Evolutionary conservation across 495 filamentous ascomycete species (phyloP), one percentile per base, ranked within the genome.

Genomic region (Aspergillus avenaceus): DNA sequence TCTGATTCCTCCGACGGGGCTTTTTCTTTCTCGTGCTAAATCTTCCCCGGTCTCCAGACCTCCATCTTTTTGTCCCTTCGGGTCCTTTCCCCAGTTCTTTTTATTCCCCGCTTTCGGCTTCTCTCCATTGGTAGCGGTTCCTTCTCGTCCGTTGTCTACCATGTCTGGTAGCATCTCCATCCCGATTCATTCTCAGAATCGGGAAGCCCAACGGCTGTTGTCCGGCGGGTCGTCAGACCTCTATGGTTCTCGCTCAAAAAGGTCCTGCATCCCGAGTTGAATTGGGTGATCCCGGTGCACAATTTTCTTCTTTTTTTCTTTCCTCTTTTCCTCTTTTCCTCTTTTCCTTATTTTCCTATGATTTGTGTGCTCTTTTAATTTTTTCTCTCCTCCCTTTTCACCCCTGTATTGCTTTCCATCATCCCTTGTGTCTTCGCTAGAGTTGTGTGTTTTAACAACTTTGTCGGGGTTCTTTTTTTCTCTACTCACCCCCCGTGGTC

Each of bases 351-450:
- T 38, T 45, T 41, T 46, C 49, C 8, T 31, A 26, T 22, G 21
- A 82, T 50, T 74, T n/a, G 24, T n/a, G 75, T 21, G 68, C 73
- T 16, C 66, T 77, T 19, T 43, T 31, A 22, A 21, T 21, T 19
- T 41, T 48, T 45, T 47, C 25, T 29, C 24, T 32, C 32, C 8
- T 54, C 32, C 37, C 22, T 32, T 29, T 47, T 13, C n/a, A 16
- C 2, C 32, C 5, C 32, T 8, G 2, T 2, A 5, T 5, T 14
- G 6, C 12, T 14, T 36, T 36, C 41, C 22, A n/a, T n/a, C n/a
- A n/a, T n/a, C n/a, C n/a, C n/a, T n/a, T n/a, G n/a, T n/a, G n/a
- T n/a, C n/a, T n/a, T n/a, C n/a, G n/a, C n/a, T n/a, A n/a, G n/a
- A n/a, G n/a, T n/a, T n/a, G n/a, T n/a, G n/a, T n/a, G n/a, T n/a